phyloP scores from a whole-genome alignment of 2,329 filamentous ascomycete species.

The Clonostachys sp. region DNA sequence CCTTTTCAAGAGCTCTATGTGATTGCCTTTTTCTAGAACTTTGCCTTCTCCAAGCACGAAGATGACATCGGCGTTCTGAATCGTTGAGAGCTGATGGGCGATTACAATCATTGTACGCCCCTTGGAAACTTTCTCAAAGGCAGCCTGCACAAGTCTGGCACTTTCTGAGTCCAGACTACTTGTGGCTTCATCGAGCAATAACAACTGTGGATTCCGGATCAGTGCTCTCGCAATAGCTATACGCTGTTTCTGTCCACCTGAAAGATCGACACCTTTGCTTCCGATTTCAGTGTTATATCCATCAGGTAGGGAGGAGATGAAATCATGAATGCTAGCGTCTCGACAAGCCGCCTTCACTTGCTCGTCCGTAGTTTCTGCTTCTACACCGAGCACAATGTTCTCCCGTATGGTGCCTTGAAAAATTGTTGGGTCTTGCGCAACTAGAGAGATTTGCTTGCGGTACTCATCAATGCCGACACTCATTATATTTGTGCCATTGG shows the following conservation, averaged over 20 bases:
- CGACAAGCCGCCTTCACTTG: conserved; percentile 65
- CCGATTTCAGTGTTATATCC: conserved; percentile 65
- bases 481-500: conserved; percentile 41
- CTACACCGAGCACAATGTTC: conserved; percentile 50
- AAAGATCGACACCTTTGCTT: conserved; percentile 69
- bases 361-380: conserved; percentile 49
- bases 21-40: too few relatives aligned
- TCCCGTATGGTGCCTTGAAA: conserved; percentile 53
- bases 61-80: too few relatives aligned
- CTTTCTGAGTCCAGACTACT: conserved; percentile 39
- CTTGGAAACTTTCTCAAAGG: too few relatives aligned
- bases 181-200: conserved; percentile 31
- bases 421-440: conserved; percentile 53
- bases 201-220: conserved; percentile 85
- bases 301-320: conserved; percentile 55
- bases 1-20: too few relatives aligned
- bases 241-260: conserved; percentile 89
- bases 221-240: conserved; percentile 89
- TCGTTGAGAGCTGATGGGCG: too few relatives aligned
- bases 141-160: too few relatives aligned
- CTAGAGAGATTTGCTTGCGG: conserved; percentile 47
- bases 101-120: too few relatives aligned
- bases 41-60: too few relatives aligned
- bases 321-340: conserved; percentile 67
- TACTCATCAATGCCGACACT: conserved; percentile 34